Base-by-base conservation (phyloP, 2,329 filamentous ascomycete species). In the Delphinella strobiligena region DNA sequence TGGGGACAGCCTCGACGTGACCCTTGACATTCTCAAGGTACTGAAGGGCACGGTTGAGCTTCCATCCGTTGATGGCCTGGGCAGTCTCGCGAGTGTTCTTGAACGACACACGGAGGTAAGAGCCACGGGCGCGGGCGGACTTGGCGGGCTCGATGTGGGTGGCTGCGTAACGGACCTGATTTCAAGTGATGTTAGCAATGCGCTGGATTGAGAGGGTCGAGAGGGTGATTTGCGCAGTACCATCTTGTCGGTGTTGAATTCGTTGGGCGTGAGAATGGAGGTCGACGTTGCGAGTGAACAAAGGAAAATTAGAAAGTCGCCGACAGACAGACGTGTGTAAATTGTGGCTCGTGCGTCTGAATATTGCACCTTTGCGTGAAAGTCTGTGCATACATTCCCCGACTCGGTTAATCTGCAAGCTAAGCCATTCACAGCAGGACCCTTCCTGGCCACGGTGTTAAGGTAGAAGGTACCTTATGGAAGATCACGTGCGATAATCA, bases 1-100 rank as follows among this genome's bases (percentile, higher is more conserved):
- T 93, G 63, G 91, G 89, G 59, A 98, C 83, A 53, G 87, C 89
- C 80, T 98, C 91, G 71, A 82, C 85, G 77, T 98, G 86, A 71
- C 82, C 82, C 71, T 85, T 78, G 61, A 98, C 91, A 70, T 98
- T 96, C 76, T 94, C 85, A 64, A 98, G 85, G 81, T 93, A 98
- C 65, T 80, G 80, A 57, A 95, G 72, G 61, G 91, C 91, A 64
- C 91, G 88, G 72, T 86, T 76, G 63, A 96, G 68, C 77, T 95
- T 95, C 87, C 87, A 94, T 72, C 89, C 89, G 73, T 91, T 96
- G 80, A 98, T 94, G 61, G 88, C 88, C 77, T 96, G 91, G 53
- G 93, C 91, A 55, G 89, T 95, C 78, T 98, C 93, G 64, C 91
- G 87, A 67, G 91, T 98, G 82, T 98, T 98, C 82, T 98, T 98